Percentiles rank a stretch among this genome's conserved stretches.
Evolutionary conservation across 768 basidiomycete genomes (phyloP).

Genomic region (Erythrobasidium yunnanense): DNA sequence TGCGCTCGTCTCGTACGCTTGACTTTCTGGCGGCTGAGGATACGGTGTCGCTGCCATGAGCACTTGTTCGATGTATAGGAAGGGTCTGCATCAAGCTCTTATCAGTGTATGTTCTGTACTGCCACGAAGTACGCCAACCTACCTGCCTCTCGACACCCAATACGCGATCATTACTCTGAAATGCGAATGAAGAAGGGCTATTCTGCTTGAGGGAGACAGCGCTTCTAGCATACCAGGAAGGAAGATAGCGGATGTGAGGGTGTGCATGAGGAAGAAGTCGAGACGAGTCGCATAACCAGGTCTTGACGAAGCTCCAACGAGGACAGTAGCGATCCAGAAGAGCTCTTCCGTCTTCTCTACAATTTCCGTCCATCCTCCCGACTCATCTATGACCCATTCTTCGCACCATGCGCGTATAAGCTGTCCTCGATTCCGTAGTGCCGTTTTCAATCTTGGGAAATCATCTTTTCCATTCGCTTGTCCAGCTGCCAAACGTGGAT

Average conservation of each 20-base stretch:
- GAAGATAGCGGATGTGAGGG: conserved; percentile 36
- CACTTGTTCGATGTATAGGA: conserved; percentile 33
- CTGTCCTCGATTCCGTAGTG: conserved; percentile 23
- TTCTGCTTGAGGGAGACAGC: conserved; percentile 35
- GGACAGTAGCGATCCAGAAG: conserved; percentile 36
- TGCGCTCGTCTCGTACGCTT: not conserved
- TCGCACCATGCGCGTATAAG: conserved; percentile 28
- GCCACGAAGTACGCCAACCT: not conserved
- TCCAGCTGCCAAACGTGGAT: conserved; percentile 34
- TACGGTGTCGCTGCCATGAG: conserved; percentile 31
- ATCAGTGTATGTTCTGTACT: not conserved
- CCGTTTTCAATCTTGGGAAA: conserved; percentile 30
- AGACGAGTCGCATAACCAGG: conserved; percentile 35
- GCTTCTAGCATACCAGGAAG: conserved; percentile 34
- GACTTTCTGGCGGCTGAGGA: conserved; percentile 15
- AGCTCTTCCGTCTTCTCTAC: conserved; percentile 37
- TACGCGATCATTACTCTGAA: conserved; percentile 35
- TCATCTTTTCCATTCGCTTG: conserved; percentile 28
- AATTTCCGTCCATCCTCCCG: conserved; percentile 33
- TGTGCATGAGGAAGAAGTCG: conserved; percentile 39
- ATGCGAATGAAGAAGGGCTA: conserved; percentile 34
- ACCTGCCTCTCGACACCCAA: conserved; percentile 37
- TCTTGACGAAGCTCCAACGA: conserved; percentile 31
- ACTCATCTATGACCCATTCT: conserved; percentile 35
- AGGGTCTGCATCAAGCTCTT: conserved; percentile 25